Base-by-base conservation (phyloP, 495 filamentous ascomycete genomes). In the Penicillium macrosclerotiorum region DNA sequence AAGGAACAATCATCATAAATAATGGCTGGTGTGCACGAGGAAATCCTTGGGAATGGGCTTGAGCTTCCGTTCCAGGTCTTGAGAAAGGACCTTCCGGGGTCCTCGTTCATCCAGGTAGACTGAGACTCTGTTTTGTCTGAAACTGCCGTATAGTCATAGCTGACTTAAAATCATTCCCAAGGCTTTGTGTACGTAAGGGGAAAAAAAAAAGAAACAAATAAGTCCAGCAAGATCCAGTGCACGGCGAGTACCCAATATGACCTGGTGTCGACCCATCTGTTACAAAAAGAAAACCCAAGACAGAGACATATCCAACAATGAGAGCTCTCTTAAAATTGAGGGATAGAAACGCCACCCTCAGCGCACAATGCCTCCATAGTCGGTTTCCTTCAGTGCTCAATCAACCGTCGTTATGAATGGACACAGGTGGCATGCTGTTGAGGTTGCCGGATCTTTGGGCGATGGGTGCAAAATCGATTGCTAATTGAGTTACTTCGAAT, bases 401-500 rank as follows among this genome's bases (percentile, higher is more conserved):
- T n/a, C n/a, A n/a, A n/a, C n/a, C n/a, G n/a, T n/a, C n/a, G n/a
- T n/a, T n/a, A n/a, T n/a, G 23, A 37, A 17, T 9, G n/a, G 29
- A 4, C 37, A n/a, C 19, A 30, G 23, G 1, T 26, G 22, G 4
- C 19, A 26, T 46, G 29, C 55, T 58, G 37, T 25, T 44, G 5
- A 62, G 52, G 6, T 36, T 30, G 7, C 43, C 55, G 16, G 56
- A 47, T 8, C 34, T 17, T 40, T 55, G 49, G 8, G 64, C 60
- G 8, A 59, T 37, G 8, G 45, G 27, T 11, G 65, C 59, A 25
- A 62, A 56, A 11, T 53, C 52, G 13, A 40, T 29, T 26, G 68
- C 64, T 16, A 64, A 60, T 9, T 40, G 37, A 7, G 70, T 74
- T 3, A 53, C 47, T 4, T 56, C 51, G 37, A 74, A 74, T 13